Evolutionary conservation across 768 basidiomycete genomes (phyloP), one percentile per base, ranked within the genome.

Genomic region (Mycena kentingensis): DNA sequence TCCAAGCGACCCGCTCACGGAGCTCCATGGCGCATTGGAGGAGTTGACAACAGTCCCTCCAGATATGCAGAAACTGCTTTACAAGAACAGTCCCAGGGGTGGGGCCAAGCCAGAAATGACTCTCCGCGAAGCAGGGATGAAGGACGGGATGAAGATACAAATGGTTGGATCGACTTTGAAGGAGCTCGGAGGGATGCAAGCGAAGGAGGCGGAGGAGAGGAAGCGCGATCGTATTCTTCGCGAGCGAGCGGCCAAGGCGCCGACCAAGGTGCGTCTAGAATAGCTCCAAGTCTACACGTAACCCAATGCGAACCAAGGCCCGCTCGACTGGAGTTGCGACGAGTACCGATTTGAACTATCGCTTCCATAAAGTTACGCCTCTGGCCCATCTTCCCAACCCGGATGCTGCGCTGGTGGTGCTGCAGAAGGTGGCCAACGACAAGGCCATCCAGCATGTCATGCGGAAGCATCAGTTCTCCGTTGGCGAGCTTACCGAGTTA

Each of bases 401-500:
- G 1, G 70, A 72, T 7, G 70, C 77, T 7, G 88, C 88, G 0
- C 69, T 73, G 12, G 71, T 73, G 6, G 63, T 88, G 2, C 74
- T 90, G 1, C 73, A 70, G 11, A 81, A 77, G 44, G 73, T 90
- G 3, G 74, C 88, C 8, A 72, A 79, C n/a, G 89, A 92, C 60
- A 82, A 84, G 4, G 87, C 85, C 0, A 85, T 90, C 41, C 71
- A 67, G 19, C 81, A 87, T 63, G 65, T 91, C 51, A 90, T 91
- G 88, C 78, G 77, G 56, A 74, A 73, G 54, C 87, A 91, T 66
- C 65, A 81, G 52, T 84, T 88, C 58, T 74, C 81, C 1, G 87
- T 91, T 5, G 83, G 84, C 0, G 54, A 85, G 3, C 72, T 90
- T 37, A 90, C 88, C 2, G 88, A 91, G 67, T 80, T 91, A 16